Evolutionary conservation across 169 alveolate genomes (phyloP).

Genomic region (Prorocentrum cordatum): DNA sequence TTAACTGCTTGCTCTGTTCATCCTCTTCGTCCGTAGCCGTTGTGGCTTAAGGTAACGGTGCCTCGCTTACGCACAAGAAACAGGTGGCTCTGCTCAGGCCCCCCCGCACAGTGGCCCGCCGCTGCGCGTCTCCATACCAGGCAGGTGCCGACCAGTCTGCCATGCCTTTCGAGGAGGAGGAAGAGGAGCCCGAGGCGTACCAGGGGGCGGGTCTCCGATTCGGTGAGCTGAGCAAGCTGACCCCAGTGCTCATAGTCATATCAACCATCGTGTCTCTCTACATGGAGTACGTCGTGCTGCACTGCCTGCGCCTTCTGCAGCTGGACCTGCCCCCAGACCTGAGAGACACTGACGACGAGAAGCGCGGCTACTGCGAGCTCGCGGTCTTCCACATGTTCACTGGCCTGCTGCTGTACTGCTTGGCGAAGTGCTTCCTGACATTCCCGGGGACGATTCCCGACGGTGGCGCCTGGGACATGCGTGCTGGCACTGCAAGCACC

Average conservation of each 20-base stretch:
- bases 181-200: too few species aligned
- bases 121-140: too few species aligned
- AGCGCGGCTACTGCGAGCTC: conserved; percentile 12
- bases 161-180: too few species aligned
- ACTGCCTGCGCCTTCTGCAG: conserved; percentile 45
- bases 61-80: too few species aligned
- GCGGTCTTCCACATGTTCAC: conserved; percentile 35
- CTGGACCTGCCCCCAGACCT: conserved; percentile 15
- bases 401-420: conserved; percentile 23
- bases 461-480: conserved; percentile 43
- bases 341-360: neutral
- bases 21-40: too few species aligned
- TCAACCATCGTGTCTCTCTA: conserved; percentile 22
- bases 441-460: conserved; percentile 59
- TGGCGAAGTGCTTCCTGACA: conserved; percentile 58
- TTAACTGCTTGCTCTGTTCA: too few species aligned
- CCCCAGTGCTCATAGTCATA: conserved; percentile 15
- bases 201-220: neutral
- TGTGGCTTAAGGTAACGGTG: too few species aligned
- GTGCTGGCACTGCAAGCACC: too few species aligned
- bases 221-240: conserved; percentile 47
- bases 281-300: conserved; percentile 28
- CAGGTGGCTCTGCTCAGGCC: too few species aligned
- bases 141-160: too few species aligned
- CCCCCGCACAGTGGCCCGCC: too few species aligned